Base-by-base conservation (phyloP, 768 basidiomycete species). In the Cystobasidium onofrii region DNA sequence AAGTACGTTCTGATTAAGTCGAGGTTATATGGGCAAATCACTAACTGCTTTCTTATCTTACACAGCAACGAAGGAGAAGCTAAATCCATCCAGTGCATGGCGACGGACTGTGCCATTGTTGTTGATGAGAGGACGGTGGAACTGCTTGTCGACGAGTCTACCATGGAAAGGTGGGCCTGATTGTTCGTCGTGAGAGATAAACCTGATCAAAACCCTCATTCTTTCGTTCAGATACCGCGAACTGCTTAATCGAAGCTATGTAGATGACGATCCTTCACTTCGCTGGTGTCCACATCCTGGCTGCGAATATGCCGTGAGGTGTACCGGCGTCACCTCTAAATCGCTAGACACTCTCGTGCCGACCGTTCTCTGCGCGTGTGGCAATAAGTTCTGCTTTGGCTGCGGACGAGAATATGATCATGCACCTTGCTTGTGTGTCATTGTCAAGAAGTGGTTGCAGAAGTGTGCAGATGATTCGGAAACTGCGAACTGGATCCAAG, bases 401-500 rank as follows among this genome's bases (percentile, higher is more conserved):
- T 99, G 96, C 80, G 82, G 87, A 54, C 86, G 92, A 76, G 89
- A 92, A 78, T 86, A 85, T 76, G 92, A 95, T 80, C 96, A 99
- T 80, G 86, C 92, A 34, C 96, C 96, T 0, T 88, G 96, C 54
- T 85, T 96, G 61, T 99, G 96, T 81, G 84, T 82, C 4, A 89
- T 94, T 27, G 91, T 93, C 75, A 88, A 85, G 84, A 86, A 92
- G 84, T 99, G 96, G 96, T 82, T 94, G 78, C 91, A 89, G 86
- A 98, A 99, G 82, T 98, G 96, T 82, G 87, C 88, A 64, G 96
- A 99, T 81, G 96, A 99, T 80, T 91, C 89, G 76, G 96, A 99
- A 83, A 99, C 96, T 20, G 92, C 93, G 29, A 98, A 99, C 81
- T 99, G 96, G 96, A 92, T 99, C 84, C 92, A 91, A 86, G 96